These are phyloP conservation scores for Chrysanthemum seticuspe DNA, from an alignment of 129 eudicot species.

Conservation along the genomic window DNA sequence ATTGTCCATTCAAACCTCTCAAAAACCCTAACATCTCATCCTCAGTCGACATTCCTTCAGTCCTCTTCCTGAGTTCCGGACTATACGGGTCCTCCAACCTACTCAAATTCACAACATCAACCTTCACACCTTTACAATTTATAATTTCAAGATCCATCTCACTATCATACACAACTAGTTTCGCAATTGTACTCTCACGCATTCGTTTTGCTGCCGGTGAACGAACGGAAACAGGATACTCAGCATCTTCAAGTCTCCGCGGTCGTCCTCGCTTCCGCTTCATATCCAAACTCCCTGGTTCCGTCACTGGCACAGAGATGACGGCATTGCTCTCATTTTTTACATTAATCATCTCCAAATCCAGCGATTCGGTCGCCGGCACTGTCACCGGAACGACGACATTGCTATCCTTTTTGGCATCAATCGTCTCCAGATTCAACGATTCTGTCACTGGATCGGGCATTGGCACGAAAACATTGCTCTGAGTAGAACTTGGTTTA, in stretches of 20 bases:
- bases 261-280: slow-evolving; percentile 69
- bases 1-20: slow-evolving; percentile 57
- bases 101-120: slow-evolving; percentile 48
- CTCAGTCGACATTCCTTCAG: slow-evolving; percentile 43
- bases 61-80: slow-evolving; percentile 55
- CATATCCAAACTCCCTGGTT: slow-evolving; percentile 10
- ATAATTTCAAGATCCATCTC: slow-evolving; percentile 49
- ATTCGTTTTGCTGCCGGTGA: slow-evolving; percentile 3
- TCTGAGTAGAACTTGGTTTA: slow-evolving; percentile 22
- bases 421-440: background rate
- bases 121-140: slow-evolving; percentile 54
- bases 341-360: background rate
- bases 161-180: slow-evolving; percentile 32
- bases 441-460: background rate
- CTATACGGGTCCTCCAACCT: slow-evolving; percentile 61
- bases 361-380: background rate
- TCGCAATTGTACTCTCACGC: slow-evolving; percentile 24
- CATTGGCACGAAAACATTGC: slow-evolving; percentile 4
- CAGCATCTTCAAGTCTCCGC: slow-evolving; percentile 33
- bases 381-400: background rate
- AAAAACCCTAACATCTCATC: slow-evolving; percentile 71
- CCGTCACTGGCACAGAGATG: slow-evolving; percentile 18
- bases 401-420: background rate
- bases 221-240: background rate
- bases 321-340: background rate